These are phyloP conservation scores for Conidiobolus incongruus DNA, from an alignment of 371 early-diverging fungal genomes.

Conservation along the genomic window DNA sequence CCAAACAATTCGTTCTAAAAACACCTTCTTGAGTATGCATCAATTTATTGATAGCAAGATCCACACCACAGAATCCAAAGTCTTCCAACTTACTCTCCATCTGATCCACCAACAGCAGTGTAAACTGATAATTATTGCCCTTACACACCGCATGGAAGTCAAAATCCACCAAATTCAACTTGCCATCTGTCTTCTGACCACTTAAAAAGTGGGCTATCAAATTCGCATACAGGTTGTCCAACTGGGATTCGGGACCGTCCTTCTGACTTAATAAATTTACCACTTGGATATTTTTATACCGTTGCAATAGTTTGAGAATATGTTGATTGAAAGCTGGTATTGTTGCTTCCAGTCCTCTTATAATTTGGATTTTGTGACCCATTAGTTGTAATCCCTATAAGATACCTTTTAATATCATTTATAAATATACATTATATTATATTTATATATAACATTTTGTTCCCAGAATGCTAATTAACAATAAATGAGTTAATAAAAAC, in stretches of 20 bases:
- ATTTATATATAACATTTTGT: slow-evolving; percentile 23
- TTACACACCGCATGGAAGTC: slow-evolving; percentile 69
- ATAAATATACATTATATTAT: not conserved
- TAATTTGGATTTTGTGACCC: slow-evolving; percentile 54
- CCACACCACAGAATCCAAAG: slow-evolving; percentile 42
- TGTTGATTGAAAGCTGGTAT: slow-evolving; percentile 60
- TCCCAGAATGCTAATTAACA: slow-evolving; percentile 65
- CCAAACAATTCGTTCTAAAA: slow-evolving; percentile 91
- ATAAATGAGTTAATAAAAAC: not conserved
- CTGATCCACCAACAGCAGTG: slow-evolving; percentile 21
- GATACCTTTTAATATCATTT: not conserved
- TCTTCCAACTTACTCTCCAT: slow-evolving; percentile 19
- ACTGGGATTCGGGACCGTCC: slow-evolving; percentile 33
- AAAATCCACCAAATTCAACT: slow-evolving; percentile 37
- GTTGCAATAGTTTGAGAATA: slow-evolving; percentile 43
- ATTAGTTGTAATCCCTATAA: slow-evolving; percentile 46
- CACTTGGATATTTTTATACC: slow-evolving; percentile 51
- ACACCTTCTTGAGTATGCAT: slow-evolving; percentile 51
- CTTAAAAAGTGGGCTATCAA: slow-evolving; percentile 22
- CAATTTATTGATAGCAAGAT: slow-evolving; percentile 23
- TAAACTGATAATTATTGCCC: slow-evolving; percentile 56
- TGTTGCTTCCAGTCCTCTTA: slow-evolving; percentile 37
- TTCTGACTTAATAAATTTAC: slow-evolving; percentile 62
- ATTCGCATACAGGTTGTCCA: slow-evolving; percentile 40
- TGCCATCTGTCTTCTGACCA: slow-evolving; percentile 10